These are phyloP conservation scores for Kitagawia praeruptora DNA, from an alignment of 129 eudicot genomes.

Conservation along the genomic window DNA sequence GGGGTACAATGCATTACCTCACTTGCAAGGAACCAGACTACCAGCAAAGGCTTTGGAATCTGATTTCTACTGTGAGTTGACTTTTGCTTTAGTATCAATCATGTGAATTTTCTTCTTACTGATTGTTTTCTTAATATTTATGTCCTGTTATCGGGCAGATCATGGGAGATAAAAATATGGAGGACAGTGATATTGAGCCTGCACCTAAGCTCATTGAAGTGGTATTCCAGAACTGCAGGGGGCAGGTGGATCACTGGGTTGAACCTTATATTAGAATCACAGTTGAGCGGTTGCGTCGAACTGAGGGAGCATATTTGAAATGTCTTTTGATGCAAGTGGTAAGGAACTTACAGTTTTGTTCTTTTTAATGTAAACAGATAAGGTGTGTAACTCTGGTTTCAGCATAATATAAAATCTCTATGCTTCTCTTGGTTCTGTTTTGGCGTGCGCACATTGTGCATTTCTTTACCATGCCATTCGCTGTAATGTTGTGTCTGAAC, in stretches of 20 bases:
- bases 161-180: conserved; percentile 74
- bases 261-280: conserved; percentile 78
- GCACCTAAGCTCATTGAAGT: conserved; percentile 98
- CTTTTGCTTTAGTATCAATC: not conserved
- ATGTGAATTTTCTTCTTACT: not conserved
- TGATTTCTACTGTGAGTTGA: conserved; percentile 65
- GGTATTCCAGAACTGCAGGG: conserved; percentile 77
- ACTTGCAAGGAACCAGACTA: conserved; percentile 94
- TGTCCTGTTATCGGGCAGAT: conserved; percentile 30
- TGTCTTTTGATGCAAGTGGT: conserved; percentile 89
- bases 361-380: not conserved
- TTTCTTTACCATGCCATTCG: not conserved
- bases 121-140: not conserved
- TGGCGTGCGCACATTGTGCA: not conserved
- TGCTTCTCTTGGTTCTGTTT: not conserved
- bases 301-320: conserved; percentile 64
- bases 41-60: conserved; percentile 90
- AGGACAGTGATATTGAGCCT: conserved; percentile 93
- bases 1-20: conserved; percentile 69
- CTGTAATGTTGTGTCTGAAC: not conserved
- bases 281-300: conserved; percentile 63
- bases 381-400: not conserved
- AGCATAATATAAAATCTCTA: not conserved
- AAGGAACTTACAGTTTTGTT: conserved; percentile 18
- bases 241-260: conserved; percentile 93